A percentile compares a stretch with the other conserved stretches of the same genome.
phyloP scores from a whole-genome alignment of 179 eudicot genomes.

The Silene coronaria region DNA sequence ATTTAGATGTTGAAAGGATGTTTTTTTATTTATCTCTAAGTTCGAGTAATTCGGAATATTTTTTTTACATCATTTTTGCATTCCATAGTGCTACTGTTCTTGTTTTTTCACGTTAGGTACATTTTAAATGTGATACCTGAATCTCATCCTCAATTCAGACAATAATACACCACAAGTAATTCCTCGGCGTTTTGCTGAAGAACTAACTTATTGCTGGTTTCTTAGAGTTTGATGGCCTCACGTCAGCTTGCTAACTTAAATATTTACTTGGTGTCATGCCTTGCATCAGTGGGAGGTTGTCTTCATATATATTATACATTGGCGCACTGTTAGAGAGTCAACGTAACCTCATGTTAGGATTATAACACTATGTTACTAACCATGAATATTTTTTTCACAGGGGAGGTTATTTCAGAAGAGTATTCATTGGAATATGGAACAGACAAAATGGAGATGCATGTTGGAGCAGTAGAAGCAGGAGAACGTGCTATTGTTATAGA shows the following conservation, averaged over 20 bases:
- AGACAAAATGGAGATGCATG: conserved; percentile 93
- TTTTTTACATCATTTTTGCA: neutral
- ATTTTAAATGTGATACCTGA: neutral
- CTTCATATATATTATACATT: neutral
- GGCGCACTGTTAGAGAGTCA: neutral
- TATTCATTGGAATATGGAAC: conserved; percentile 87
- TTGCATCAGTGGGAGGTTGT: neutral
- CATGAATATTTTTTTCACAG: conserved; percentile 28
- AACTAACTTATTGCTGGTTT: neutral
- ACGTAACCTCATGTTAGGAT: neutral
- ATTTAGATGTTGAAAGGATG: too few species aligned
- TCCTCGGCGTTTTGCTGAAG: neutral
- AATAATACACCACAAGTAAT: neutral
- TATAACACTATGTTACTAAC: neutral
- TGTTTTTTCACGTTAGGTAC: neutral
- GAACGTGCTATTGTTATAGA: conserved; percentile 80
- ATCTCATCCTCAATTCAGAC: neutral
- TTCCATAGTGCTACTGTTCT: neutral
- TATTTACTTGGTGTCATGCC: neutral
- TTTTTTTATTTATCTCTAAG: too few species aligned
- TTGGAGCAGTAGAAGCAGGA: conserved; percentile 84
- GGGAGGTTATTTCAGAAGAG: conserved; percentile 85
- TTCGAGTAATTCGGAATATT: too few species aligned
- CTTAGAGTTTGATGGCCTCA: neutral
- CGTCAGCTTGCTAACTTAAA: neutral